These are phyloP conservation scores for Trypanosoma conorhini DNA, from an alignment of 208 protist genomes.

Conservation along the genomic window DNA sequence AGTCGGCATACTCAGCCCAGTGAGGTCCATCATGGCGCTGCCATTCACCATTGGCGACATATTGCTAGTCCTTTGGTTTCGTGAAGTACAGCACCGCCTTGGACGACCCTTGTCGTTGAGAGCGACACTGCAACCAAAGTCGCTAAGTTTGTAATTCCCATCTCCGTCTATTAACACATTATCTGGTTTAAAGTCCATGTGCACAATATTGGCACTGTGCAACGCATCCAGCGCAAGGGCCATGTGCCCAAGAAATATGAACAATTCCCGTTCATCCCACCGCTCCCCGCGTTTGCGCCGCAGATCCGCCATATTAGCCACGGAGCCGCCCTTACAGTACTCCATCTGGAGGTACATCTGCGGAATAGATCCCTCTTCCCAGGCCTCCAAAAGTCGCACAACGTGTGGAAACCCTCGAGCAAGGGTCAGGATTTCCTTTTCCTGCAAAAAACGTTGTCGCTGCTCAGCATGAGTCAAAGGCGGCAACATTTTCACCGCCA, in stretches of 20 bases:
- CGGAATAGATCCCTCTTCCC: constrained; percentile 71
- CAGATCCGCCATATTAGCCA: constrained; percentile 51
- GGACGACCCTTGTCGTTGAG: constrained; percentile 67
- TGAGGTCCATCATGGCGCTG: constrained; percentile 6
- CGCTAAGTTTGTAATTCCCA: constrained; percentile 83
- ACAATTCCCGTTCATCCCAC: constrained; percentile 80
- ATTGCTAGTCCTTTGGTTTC: constrained; percentile 8
- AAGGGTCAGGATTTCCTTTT: constrained; percentile 60
- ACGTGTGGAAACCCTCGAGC: constrained; percentile 71
- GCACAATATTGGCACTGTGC: constrained; percentile 80
- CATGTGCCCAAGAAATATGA: constrained; percentile 83
- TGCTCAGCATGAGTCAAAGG: constrained; percentile 43
- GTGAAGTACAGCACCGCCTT: constrained; percentile 19
- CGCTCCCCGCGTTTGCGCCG: constrained; percentile 40
- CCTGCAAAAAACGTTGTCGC: constrained; percentile 56
- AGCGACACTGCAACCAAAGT: constrained; percentile 91
- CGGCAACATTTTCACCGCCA: constrained; percentile 77
- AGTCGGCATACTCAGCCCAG: constrained; percentile 19
- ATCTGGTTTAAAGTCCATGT: constrained; percentile 95
- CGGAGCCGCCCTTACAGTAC: constrained; percentile 83
- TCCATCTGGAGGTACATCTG: constrained; percentile 84
- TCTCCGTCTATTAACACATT: constrained; percentile 89
- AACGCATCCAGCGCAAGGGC: constrained; percentile 85
- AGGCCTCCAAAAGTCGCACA: constrained; percentile 71
- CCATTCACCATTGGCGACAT: not conserved